Conservation (phyloP, 345 rosid species). For the Euphorbia tirucalli region DNA sequence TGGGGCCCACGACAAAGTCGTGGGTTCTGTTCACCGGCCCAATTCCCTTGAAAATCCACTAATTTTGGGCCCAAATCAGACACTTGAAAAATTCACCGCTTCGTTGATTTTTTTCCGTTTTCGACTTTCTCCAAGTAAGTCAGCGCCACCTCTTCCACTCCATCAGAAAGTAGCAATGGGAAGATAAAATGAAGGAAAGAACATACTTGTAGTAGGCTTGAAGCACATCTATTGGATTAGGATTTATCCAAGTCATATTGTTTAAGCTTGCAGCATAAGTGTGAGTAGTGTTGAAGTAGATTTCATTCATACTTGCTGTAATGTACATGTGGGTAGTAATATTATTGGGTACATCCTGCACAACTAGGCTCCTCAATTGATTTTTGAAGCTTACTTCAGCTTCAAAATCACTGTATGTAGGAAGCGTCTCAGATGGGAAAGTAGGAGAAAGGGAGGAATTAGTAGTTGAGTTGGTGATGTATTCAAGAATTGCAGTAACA, state of each 20-base stretch:
- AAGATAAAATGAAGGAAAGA: too few relatives aligned
- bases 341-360: conserved; percentile 17
- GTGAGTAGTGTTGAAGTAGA: neutral
- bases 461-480: conserved; percentile 37
- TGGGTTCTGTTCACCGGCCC: too few relatives aligned
- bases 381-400: conserved; percentile 23
- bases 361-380: neutral
- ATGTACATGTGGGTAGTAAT: conserved; percentile 6
- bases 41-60: too few relatives aligned
- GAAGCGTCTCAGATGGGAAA: conserved; percentile 24
- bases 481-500: conserved; percentile 70
- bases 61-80: too few relatives aligned
- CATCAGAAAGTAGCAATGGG: too few relatives aligned
- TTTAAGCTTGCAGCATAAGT: conserved; percentile 39
- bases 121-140: too few relatives aligned
- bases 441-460: conserved; percentile 21
- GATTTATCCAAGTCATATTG: conserved; percentile 37
- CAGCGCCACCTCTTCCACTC: too few relatives aligned
- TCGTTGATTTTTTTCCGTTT: too few relatives aligned
- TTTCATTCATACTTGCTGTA: neutral
- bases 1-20: too few relatives aligned
- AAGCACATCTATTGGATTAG: too few relatives aligned
- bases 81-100: too few relatives aligned
- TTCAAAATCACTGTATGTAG: conserved; percentile 14
- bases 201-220: too few relatives aligned